Conservation (phyloP, 306 rosid genomes). For the Arachis stenosperma region DNA sequence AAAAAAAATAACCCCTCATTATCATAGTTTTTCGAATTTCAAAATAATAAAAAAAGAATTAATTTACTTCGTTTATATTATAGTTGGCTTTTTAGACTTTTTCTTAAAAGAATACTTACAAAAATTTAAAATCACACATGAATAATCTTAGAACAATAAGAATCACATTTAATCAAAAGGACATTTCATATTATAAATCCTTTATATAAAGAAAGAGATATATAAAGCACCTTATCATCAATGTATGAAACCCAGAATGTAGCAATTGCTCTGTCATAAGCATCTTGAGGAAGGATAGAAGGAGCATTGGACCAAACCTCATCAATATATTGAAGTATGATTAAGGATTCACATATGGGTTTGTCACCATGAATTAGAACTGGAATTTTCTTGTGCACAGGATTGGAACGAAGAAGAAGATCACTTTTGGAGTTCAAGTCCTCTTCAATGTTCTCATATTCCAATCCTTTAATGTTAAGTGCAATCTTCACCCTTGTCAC, state of each 20-base stretch:
- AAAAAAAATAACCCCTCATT: too few relatives aligned
- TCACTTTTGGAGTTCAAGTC: constrained; percentile 43
- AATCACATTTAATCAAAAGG: too few relatives aligned
- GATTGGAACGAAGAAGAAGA: constrained; percentile 65
- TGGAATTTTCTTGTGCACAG: constrained; percentile 59
- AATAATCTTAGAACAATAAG: too few relatives aligned
- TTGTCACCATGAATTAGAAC: constrained; percentile 58
- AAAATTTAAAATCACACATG: too few relatives aligned
- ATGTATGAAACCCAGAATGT: constrained; percentile 63
- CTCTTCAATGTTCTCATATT: constrained; percentile 52
- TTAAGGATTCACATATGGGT: constrained; percentile 58
- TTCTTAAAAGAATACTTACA: too few relatives aligned
- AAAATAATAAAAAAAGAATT: too few relatives aligned
- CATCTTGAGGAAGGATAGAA: constrained; percentile 59
- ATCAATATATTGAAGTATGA: constrained; percentile 63
- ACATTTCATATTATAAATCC: too few relatives aligned
- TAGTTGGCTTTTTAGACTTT: too few relatives aligned
- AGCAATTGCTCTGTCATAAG: constrained; percentile 58
- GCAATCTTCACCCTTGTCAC: constrained; percentile 51
- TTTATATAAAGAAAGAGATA: too few relatives aligned
- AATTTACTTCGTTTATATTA: too few relatives aligned
- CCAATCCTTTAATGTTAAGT: constrained; percentile 50
- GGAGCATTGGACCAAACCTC: constrained; percentile 54
- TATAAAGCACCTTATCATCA: constrained; percentile 50
- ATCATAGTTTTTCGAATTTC: too few relatives aligned